Evolutionary conservation across 1,284 basidiomycete species (phyloP).

Genomic region (Boletus semigastroideus): DNA sequence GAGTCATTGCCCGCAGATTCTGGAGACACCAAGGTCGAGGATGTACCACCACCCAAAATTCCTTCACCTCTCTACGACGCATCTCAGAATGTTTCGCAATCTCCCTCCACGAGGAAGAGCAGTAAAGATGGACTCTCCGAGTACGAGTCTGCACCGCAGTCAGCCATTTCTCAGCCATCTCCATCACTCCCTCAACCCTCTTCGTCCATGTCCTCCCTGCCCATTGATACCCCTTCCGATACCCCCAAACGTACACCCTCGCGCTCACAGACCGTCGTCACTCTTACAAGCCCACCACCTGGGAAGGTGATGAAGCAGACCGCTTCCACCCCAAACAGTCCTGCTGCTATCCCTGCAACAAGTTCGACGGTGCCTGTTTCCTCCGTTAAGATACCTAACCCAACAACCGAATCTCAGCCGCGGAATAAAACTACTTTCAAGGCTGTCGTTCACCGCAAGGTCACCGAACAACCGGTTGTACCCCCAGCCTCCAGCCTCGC

Average conservation of each 20-base stretch:
- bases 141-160: conserved; percentile 15
- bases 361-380: conserved; percentile 1
- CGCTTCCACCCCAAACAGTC: neutral
- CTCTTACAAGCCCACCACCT: neutral
- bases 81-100: conserved; percentile 3
- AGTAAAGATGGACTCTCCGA: conserved; percentile 15
- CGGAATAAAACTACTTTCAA: conserved; percentile 39
- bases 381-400: conserved; percentile 2
- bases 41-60: neutral
- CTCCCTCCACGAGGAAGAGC: neutral
- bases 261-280: neutral
- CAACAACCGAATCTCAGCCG: neutral
- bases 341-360: conserved; percentile 2
- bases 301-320: conserved; percentile 3
- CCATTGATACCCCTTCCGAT: neutral
- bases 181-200: neutral
- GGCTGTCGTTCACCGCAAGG: conserved; percentile 54
- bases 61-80: neutral
- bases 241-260: neutral
- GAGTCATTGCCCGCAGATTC: neutral
- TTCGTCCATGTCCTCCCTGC: neutral
- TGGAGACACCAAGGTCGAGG: neutral
- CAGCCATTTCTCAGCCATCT: conserved; percentile 12
- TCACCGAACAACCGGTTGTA: conserved; percentile 35
- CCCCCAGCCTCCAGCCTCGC: conserved; percentile 15